Percentiles rank a stretch among this genome's conserved stretches.
Conservation (phyloP, 2,329 filamentous ascomycete genomes). For the Grosmannia clavigera region DNA sequence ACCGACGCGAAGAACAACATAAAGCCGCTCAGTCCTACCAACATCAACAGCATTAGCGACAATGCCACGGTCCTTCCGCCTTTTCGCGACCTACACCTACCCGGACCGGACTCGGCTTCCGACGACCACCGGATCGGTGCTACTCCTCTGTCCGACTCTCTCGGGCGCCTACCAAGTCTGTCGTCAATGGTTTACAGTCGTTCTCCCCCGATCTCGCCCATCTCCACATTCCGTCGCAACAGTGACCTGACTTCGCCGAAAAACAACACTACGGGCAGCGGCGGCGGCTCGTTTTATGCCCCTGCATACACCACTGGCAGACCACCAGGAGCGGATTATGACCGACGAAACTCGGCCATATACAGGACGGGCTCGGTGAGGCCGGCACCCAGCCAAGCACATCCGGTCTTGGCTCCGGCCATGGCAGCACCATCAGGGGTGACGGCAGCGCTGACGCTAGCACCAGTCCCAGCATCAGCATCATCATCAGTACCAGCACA, state of each 20-base stretch:
- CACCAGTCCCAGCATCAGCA: slow-evolving; percentile 5
- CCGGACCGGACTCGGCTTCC: neutral
- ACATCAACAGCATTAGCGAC: neutral
- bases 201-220: slow-evolving; percentile 38
- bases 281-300: slow-evolving; percentile 21
- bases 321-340: neutral
- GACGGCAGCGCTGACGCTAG: neutral
- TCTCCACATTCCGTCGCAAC: slow-evolving; percentile 23
- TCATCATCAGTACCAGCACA: slow-evolving; percentile 18
- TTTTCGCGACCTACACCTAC: neutral
- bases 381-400: neutral
- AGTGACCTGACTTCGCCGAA: slow-evolving; percentile 34
- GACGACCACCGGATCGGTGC: neutral
- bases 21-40: neutral
- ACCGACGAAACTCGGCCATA: neutral
- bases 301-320: slow-evolving; percentile 18
- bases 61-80: neutral
- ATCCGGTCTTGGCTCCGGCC: neutral
- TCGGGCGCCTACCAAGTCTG: slow-evolving; percentile 17
- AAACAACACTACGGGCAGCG: slow-evolving; percentile 19
- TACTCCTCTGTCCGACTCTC: neutral
- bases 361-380: neutral
- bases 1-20: neutral
- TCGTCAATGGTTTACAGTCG: slow-evolving; percentile 12
- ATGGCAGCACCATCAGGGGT: too few species aligned